A percentile compares a stretch with the other conserved stretches of the same genome.
Conservation (phyloP, 345 rosid species). For the Limnanthes douglasii region DNA sequence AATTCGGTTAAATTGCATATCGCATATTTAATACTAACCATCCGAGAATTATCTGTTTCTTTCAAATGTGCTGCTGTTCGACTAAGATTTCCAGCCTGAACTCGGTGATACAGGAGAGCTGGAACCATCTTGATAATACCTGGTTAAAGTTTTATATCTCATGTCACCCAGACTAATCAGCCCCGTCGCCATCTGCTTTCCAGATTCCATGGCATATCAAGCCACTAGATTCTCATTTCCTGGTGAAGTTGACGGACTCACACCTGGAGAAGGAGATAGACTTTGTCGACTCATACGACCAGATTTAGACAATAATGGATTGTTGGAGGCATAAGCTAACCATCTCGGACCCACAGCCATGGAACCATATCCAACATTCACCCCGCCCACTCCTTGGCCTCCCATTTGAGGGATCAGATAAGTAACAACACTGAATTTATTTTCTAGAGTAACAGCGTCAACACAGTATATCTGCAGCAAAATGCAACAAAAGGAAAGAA, state of each 20-base stretch:
- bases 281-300: constrained; percentile 94
- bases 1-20: no score
- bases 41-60: constrained; percentile 76
- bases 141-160: constrained; percentile 77
- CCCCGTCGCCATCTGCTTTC: constrained; percentile 81
- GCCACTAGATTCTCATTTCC: constrained; percentile 76
- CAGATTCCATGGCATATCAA: constrained; percentile 94
- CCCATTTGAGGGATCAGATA: constrained; percentile 84
- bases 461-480: constrained; percentile 86
- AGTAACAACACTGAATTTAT: constrained; percentile 83
- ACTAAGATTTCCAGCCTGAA: constrained; percentile 69
- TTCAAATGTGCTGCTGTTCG: constrained; percentile 37
- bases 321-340: constrained; percentile 93
- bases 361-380: constrained; percentile 88
- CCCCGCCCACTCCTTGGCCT: constrained; percentile 57
- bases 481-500: no score
- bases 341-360: constrained; percentile 96
- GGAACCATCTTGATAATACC: constrained; percentile 76
- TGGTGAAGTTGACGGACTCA: constrained; percentile 96
- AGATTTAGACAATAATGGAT: constrained; percentile 50
- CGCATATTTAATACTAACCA: constrained; percentile 83
- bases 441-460: constrained; percentile 88
- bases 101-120: constrained; percentile 57
- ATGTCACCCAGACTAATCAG: constrained; percentile 76
- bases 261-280: constrained; percentile 77